Conservation (phyloP, 2,329 filamentous ascomycete genomes). For the Aspergillus luchuensis region DNA sequence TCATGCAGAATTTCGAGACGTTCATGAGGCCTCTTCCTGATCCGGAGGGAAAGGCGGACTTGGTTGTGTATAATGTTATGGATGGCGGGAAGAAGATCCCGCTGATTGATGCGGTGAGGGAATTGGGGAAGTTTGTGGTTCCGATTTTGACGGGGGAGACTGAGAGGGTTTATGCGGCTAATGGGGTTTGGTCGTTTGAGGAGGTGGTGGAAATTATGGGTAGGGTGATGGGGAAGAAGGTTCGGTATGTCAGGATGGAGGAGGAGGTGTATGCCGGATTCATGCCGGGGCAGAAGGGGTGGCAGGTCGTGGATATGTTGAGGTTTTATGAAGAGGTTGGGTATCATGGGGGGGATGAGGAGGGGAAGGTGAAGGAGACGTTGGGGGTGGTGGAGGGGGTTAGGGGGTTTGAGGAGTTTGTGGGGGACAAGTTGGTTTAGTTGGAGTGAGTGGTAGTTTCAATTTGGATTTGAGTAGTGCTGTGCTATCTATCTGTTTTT, state of each 20-base stretch:
- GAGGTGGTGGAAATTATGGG: constrained; percentile 38
- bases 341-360: constrained; percentile 39
- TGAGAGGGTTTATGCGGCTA: constrained; percentile 39
- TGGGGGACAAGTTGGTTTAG: constrained; percentile 8
- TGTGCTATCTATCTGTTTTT: neutral
- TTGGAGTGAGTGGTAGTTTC: neutral
- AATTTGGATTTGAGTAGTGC: neutral
- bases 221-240: constrained; percentile 40
- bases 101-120: constrained; percentile 39
- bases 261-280: constrained; percentile 27
- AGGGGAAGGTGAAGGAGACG: constrained; percentile 36
- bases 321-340: constrained; percentile 36
- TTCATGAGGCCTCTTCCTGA: constrained; percentile 21
- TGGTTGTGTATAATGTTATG: constrained; percentile 30
- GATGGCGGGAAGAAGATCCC: constrained; percentile 31
- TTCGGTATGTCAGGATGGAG: constrained; percentile 34
- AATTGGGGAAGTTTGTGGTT: constrained; percentile 39
- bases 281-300: constrained; percentile 16
- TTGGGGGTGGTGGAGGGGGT: constrained; percentile 30
- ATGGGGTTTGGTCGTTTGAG: constrained; percentile 32
- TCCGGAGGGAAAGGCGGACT: constrained; percentile 20
- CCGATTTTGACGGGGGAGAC: constrained; percentile 40
- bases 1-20: constrained; percentile 54
- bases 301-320: constrained; percentile 27
- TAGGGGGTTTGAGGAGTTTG: constrained; percentile 42